Conservation (phyloP, 1,284 basidiomycete genomes). For the Cryptococcus sp. region DNA sequence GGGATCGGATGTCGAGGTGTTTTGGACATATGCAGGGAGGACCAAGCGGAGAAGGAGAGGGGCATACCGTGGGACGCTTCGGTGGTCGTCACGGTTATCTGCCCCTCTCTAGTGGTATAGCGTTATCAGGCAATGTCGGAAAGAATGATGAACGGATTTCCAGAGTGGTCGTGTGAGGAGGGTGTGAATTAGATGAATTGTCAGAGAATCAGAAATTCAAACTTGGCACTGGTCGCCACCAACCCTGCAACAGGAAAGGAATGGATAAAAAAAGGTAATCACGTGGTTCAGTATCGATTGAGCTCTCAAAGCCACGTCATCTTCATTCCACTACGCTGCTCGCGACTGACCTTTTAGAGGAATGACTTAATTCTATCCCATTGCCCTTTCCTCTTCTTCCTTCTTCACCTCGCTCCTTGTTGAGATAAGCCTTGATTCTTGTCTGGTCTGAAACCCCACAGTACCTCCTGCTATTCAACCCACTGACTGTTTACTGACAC, state of each 20-base stretch:
- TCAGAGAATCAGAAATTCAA: slow-evolving; percentile 1
- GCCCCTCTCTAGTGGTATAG: slow-evolving; percentile 9
- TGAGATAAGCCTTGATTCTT: background rate
- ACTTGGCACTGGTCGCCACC: background rate
- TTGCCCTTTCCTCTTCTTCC: background rate
- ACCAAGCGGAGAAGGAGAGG: slow-evolving; percentile 32
- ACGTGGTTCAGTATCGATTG: background rate
- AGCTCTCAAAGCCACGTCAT: background rate
- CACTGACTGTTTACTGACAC: background rate
- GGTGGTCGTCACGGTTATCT: background rate
- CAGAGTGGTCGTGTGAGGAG: background rate
- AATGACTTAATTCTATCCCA: background rate
- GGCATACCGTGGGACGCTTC: slow-evolving; percentile 16
- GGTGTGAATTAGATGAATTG: background rate
- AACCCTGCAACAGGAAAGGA: background rate
- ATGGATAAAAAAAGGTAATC: background rate
- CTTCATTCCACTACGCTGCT: no score
- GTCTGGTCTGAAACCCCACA: background rate
- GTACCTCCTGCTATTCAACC: background rate
- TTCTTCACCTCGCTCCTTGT: slow-evolving; percentile 2
- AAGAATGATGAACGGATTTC: background rate
- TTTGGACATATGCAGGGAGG: slow-evolving; percentile 37
- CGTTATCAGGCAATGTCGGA: background rate
- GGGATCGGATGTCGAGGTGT: slow-evolving; percentile 19
- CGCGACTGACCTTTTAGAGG: background rate